A percentile compares a stretch with the other conserved stretches of the same genome.
Conservation (phyloP, 345 rosid genomes). For the Euclidium syriacum region DNA sequence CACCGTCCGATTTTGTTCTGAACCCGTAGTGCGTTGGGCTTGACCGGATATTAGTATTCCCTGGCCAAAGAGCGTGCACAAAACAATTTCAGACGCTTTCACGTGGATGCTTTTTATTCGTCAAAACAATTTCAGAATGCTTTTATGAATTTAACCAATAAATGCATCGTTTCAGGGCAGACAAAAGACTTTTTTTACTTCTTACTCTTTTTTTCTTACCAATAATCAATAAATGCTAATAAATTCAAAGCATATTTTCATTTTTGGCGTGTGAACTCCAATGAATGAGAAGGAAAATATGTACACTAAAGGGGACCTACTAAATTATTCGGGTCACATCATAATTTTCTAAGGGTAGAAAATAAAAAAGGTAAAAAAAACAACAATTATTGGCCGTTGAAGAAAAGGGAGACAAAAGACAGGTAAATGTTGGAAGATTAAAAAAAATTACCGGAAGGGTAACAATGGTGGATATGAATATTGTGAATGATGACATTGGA, state of each 20-base stretch:
- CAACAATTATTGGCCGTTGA: background rate
- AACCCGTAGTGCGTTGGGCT: constrained; percentile 83
- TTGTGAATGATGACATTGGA: constrained; percentile 89
- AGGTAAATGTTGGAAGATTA: background rate
- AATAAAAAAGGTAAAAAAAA: background rate
- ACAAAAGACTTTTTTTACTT: background rate
- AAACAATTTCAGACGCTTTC: constrained; percentile 2
- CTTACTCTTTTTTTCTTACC: background rate
- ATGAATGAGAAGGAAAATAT: constrained; percentile 16
- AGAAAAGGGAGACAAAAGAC: background rate
- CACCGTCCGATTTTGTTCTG: constrained; percentile 84
- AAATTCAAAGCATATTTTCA: background rate
- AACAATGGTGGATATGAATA: constrained; percentile 84
- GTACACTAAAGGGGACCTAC: constrained; percentile 23
- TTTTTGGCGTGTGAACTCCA: constrained; percentile 27
- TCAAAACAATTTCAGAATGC: background rate
- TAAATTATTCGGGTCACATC: constrained; percentile 9
- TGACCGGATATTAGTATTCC: constrained; percentile 74
- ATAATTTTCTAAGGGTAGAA: background rate
- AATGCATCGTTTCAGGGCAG: constrained; percentile 6
- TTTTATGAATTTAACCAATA: constrained; percentile 2
- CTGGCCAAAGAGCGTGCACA: constrained; percentile 30
- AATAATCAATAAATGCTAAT: constrained; percentile 16
- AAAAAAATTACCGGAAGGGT: constrained; percentile 55
- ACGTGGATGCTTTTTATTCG: too few species aligned